Percentiles rank a stretch among this genome's conserved stretches.
Evolutionary conservation across 2,329 filamentous ascomycete genomes (phyloP).

Genomic region (Neofusicoccum umdonicola): DNA sequence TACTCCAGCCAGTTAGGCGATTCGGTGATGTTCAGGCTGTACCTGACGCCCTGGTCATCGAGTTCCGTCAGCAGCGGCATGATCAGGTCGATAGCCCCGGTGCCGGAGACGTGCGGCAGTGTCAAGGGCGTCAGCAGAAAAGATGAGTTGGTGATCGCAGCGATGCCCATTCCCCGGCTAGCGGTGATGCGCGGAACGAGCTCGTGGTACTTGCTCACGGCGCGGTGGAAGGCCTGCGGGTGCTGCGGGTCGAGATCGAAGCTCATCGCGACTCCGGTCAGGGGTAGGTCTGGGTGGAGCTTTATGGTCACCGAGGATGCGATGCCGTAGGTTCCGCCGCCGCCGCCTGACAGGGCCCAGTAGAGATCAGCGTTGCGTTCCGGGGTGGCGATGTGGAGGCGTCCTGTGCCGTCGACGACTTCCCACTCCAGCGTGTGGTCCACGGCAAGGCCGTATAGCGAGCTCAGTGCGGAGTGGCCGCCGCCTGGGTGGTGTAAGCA

Average conservation of each 20-base stretch:
- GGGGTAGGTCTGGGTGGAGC: slow-evolving; percentile 25
- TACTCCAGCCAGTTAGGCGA: too few species aligned
- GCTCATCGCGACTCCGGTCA: slow-evolving; percentile 27
- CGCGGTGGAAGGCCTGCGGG: too few species aligned
- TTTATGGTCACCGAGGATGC: slow-evolving; percentile 31
- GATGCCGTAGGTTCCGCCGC: slow-evolving; percentile 32
- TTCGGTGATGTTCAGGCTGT: too few species aligned
- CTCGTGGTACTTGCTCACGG: too few species aligned
- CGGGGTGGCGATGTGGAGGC: slow-evolving; percentile 26
- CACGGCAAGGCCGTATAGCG: slow-evolving; percentile 26
- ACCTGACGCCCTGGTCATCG: too few species aligned
- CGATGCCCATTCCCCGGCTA: too few species aligned
- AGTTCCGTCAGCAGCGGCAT: too few species aligned
- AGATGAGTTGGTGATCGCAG: too few species aligned
- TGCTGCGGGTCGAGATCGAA: background rate
- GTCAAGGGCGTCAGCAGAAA: too few species aligned
- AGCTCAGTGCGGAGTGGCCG: slow-evolving; percentile 25
- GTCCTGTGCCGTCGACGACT: slow-evolving; percentile 32
- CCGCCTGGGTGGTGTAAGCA: slow-evolving; percentile 12
- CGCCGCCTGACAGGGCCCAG: slow-evolving; percentile 35
- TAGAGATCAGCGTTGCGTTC: slow-evolving; percentile 32
- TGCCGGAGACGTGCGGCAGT: too few species aligned
- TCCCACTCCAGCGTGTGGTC: slow-evolving; percentile 32
- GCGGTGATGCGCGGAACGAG: too few species aligned
- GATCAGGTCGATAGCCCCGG: too few species aligned